Conservation (phyloP, 805 yeast species). For the Sugiyamaella americana region DNA sequence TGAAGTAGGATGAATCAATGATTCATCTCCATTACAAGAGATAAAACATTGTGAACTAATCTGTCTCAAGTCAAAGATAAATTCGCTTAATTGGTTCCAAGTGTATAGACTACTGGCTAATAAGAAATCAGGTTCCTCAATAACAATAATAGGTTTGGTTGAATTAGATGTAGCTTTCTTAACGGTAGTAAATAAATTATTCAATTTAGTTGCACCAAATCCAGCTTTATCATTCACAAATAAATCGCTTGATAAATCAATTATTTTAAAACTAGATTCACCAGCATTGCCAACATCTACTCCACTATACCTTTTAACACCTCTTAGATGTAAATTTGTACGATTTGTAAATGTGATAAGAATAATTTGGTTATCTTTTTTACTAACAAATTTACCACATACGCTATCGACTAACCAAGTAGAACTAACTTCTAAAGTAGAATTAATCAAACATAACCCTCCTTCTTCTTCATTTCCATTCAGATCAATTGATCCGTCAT, state of each 20-base stretch:
- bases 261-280: constrained; percentile 1
- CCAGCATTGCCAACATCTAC: neutral
- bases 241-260: constrained; percentile 17
- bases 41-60: constrained; percentile 31
- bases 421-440: constrained; percentile 13
- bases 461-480: neutral
- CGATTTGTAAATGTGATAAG: constrained; percentile 14
- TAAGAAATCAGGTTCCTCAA: constrained; percentile 46
- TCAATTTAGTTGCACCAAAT: constrained; percentile 11
- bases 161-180: neutral
- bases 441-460: constrained; percentile 6
- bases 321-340: constrained; percentile 9
- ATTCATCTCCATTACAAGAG: constrained; percentile 37
- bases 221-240: constrained; percentile 4
- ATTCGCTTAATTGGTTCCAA: constrained; percentile 33
- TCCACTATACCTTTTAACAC: neutral
- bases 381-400: constrained; percentile 6
- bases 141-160: constrained; percentile 29
- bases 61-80: constrained; percentile 33
- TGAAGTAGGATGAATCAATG: constrained; percentile 34
- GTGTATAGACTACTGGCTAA: constrained; percentile 38
- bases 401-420: constrained; percentile 18
- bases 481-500: constrained; percentile 6
- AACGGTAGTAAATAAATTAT: neutral
- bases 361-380: neutral